phyloP scores from a whole-genome alignment of 768 basidiomycete genomes.

The Mrakia blollopis region DNA sequence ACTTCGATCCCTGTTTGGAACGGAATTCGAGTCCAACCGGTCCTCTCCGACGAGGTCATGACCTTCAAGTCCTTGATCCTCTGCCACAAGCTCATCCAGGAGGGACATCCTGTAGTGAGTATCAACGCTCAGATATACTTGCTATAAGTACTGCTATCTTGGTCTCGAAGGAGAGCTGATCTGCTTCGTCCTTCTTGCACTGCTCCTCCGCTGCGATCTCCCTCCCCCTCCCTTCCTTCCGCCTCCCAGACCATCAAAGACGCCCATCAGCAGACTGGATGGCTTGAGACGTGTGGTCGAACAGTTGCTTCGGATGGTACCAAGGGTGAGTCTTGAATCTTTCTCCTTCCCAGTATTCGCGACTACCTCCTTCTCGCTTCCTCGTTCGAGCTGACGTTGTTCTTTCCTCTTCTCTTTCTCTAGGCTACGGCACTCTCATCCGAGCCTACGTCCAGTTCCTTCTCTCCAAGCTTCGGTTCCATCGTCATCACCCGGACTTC shows the following conservation, averaged over 20 bases:
- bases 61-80: constrained; percentile 97
- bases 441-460: constrained; percentile 94
- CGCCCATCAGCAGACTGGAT: constrained; percentile 91
- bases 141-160: too few relatives aligned
- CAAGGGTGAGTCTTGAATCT: constrained; percentile 54
- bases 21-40: constrained; percentile 90
- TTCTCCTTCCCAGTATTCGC: background rate
- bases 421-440: constrained; percentile 89
- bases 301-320: constrained; percentile 74
- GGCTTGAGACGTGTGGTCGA: constrained; percentile 94
- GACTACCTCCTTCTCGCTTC: background rate
- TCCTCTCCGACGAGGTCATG: constrained; percentile 92
- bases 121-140: too few relatives aligned
- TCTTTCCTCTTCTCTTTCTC: background rate
- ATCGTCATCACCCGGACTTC: constrained; percentile 91
- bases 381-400: background rate
- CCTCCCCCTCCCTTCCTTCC: background rate
- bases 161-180: background rate
- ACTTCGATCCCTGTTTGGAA: constrained; percentile 98
- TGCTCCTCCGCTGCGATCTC: constrained; percentile 9
- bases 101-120: constrained; percentile 87
- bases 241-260: constrained; percentile 79
- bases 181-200: background rate
- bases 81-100: constrained; percentile 95
- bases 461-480: constrained; percentile 90